These are phyloP conservation scores for Francoa sonchifolia DNA, from an alignment of 441 rosid species.

Conservation along the genomic window DNA sequence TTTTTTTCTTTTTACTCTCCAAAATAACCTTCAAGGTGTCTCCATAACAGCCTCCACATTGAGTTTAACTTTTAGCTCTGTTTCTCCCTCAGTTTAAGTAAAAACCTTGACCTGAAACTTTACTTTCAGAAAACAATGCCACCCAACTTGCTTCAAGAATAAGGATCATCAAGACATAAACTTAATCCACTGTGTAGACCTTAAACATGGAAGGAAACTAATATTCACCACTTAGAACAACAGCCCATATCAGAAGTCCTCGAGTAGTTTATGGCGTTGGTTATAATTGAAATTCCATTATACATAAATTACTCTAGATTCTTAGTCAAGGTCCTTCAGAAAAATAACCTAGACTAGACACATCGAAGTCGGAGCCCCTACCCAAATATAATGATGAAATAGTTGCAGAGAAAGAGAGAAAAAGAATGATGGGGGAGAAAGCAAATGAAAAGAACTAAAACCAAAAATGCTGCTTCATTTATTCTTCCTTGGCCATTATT, in stretches of 20 bases:
- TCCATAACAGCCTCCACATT: conserved; percentile 13
- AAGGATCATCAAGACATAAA: conserved; percentile 13
- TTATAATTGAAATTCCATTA: conserved; percentile 16
- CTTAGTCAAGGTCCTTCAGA: conserved; percentile 19
- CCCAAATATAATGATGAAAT: neutral
- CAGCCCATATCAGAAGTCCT: conserved; percentile 16
- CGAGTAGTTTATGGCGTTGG: conserved; percentile 19
- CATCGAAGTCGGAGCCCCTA: conserved; percentile 7
- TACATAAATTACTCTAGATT: conserved; percentile 9
- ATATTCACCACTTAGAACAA: conserved; percentile 11
- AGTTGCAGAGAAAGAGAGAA: neutral
- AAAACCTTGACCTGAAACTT: conserved; percentile 13
- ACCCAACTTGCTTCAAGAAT: conserved; percentile 14
- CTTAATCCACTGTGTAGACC: conserved; percentile 13
- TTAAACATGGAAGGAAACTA: conserved; percentile 12
- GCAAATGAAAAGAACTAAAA: conserved; percentile 9
- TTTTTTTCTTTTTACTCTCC: no score
- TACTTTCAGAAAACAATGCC: conserved; percentile 20
- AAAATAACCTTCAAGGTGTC: conserved; percentile 9
- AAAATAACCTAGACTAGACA: conserved; percentile 23
- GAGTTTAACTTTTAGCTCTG: conserved; percentile 11
- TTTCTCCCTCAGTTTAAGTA: conserved; percentile 11
- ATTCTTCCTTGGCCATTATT: conserved; percentile 17
- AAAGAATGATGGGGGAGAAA: neutral
- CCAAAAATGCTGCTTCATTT: conserved; percentile 12